Conservation (phyloP, 2,329 filamentous ascomycete species). For the Venturia asperata region DNA sequence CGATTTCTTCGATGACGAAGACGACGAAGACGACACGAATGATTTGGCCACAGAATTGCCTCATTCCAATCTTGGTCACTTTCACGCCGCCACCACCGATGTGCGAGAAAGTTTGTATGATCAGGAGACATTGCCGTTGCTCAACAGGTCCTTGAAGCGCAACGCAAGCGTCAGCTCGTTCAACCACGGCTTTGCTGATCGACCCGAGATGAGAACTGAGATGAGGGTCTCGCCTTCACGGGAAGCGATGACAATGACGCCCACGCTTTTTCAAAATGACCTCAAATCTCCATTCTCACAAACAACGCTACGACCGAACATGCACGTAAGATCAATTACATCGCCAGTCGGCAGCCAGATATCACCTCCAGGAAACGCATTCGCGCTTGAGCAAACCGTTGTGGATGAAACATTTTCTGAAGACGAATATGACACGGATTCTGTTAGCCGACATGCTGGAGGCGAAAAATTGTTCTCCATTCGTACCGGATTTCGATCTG, state of each 20-base stretch:
- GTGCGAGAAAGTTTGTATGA: constrained; percentile 72
- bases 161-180: constrained; percentile 70
- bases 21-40: constrained; percentile 36
- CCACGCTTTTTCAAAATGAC: constrained; percentile 44
- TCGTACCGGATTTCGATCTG: constrained; percentile 35
- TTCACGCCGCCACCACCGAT: constrained; percentile 23
- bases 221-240: constrained; percentile 24
- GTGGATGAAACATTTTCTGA: constrained; percentile 68
- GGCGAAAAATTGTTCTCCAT: constrained; percentile 23
- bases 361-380: constrained; percentile 16
- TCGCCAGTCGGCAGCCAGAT: constrained; percentile 57
- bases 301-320: constrained; percentile 47
- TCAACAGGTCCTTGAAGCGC: constrained; percentile 70
- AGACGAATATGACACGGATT: constrained; percentile 53
- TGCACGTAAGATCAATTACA: constrained; percentile 78
- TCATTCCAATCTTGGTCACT: constrained; percentile 6
- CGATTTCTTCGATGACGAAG: constrained; percentile 47
- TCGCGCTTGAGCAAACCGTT: constrained; percentile 62
- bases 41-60: constrained; percentile 24
- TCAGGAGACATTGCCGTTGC: constrained; percentile 82
- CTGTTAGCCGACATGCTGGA: constrained; percentile 21
- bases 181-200: constrained; percentile 80
- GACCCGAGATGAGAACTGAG: background rate
- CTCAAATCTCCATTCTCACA: constrained; percentile 22
- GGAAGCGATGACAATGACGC: constrained; percentile 47